A percentile compares a stretch with the other conserved stretches of the same genome.
phyloP scores from a whole-genome alignment of 345 rosid genomes.

The Gossypioides kirkii region DNA sequence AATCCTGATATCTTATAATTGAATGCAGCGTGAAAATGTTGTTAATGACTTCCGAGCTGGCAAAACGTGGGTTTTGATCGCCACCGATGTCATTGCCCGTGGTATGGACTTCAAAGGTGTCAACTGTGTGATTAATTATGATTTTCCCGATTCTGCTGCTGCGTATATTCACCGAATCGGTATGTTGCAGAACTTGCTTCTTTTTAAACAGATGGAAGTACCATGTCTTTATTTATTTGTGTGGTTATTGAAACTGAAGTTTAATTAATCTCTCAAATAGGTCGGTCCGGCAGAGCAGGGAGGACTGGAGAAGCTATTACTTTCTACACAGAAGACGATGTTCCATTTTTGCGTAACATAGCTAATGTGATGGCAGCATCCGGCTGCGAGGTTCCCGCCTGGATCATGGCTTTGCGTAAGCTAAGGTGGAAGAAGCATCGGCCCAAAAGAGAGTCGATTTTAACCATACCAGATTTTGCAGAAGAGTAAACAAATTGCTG shows the following conservation, averaged over 20 bases:
- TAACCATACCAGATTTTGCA: conserved; percentile 30
- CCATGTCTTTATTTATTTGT: neutral
- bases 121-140: conserved; percentile 85
- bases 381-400: conserved; percentile 88
- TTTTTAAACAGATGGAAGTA: neutral
- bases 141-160: conserved; percentile 85
- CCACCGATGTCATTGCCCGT: conserved; percentile 90
- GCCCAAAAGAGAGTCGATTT: conserved; percentile 65
- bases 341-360: conserved; percentile 68
- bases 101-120: conserved; percentile 99
- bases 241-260: conserved; percentile 4
- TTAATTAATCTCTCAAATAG: conserved; percentile 27
- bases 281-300: conserved; percentile 92
- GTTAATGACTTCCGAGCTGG: conserved; percentile 83
- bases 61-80: conserved; percentile 87
- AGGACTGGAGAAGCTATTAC: conserved; percentile 88
- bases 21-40: conserved; percentile 68
- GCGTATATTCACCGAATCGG: conserved; percentile 96
- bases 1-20: conserved; percentile 8
- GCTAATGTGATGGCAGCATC: conserved; percentile 81
- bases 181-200: conserved; percentile 23
- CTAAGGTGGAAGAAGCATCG: conserved; percentile 80
- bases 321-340: conserved; percentile 73
- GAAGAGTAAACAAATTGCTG: conserved; percentile 17
- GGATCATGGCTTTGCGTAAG: conserved; percentile 67